Evolutionary conservation across 179 eudicot genomes (phyloP), one percentile per base, ranked within the genome.

Genomic region (Amaranthus tricolor): DNA sequence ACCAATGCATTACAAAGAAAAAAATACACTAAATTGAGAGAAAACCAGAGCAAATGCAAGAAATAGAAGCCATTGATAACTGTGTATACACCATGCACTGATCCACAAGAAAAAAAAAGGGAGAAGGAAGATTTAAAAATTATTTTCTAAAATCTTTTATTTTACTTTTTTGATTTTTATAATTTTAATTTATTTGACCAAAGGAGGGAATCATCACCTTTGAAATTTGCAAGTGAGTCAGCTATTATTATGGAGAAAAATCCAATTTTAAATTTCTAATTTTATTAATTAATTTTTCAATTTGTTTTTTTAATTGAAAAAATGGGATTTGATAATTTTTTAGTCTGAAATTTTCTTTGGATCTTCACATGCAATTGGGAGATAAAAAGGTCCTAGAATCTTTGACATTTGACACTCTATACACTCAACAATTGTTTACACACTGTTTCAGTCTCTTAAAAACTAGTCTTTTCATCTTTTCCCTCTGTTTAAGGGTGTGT

Each of bases 171-270:
- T 31, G 6, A 62, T 31, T 24, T 24, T 24, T 31, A 50, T 19
- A 6, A 64, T 64, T 54, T 13, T 69, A 47, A n/a, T 57, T 69
- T 49, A 15, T 78, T 82, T 76, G 83, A 79, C 80, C 79, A 40
- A 73, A 71, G 6, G 5, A 15, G 55, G 65, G 75, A 68, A 72
- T 79, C 82, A 57, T 76, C 76, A 55, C 74, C 77, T 68, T 76
- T 79, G 80, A 82, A 68, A 62, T 79, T 76, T 73, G 83, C 44
- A 77, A 83, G 83, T 75, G 67, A 65, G 86, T 80, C 86, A 83
- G 79, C 83, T 76, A 77, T 69, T 73, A 63, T 80, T 66, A 62
- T 79, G 83, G 83, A 11, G 56, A 57, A 16, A 57, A n/a, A 45
- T 51, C 61, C n/a, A 44, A 15, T 82, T 51, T 17, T 82, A n/a